Evolutionary conservation across 805 yeast genomes (phyloP).

Genomic region (Ogataea haglerorum): DNA sequence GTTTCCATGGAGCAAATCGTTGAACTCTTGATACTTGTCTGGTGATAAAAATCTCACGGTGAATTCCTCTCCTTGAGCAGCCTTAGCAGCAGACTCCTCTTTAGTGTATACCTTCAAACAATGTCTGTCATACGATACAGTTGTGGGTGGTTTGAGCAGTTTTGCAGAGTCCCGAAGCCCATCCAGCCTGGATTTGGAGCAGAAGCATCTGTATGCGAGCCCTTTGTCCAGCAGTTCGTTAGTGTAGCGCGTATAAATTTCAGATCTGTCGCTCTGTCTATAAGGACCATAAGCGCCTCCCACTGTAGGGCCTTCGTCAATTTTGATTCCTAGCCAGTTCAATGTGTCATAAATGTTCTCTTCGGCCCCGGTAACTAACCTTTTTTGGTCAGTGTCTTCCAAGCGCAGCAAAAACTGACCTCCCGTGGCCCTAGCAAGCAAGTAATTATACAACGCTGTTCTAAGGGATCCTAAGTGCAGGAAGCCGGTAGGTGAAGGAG

Average conservation of each 20-base stretch:
- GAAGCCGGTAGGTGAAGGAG: conserved; percentile 97
- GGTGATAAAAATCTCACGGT: conserved; percentile 82
- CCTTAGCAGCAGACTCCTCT: conserved; percentile 39
- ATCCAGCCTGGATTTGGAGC: conserved; percentile 74
- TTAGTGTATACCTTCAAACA: conserved; percentile 48
- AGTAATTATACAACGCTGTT: conserved; percentile 87
- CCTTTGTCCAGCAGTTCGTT: conserved; percentile 57
- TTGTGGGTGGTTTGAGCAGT: conserved; percentile 78
- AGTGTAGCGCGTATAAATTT: conserved; percentile 61
- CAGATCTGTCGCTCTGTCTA: conserved; percentile 76
- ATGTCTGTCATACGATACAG: conserved; percentile 86
- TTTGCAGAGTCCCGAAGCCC: conserved; percentile 69
- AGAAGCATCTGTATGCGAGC: conserved; percentile 81
- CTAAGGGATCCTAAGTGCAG: conserved; percentile 92
- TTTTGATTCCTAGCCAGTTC: conserved; percentile 67
- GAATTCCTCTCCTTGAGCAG: conserved; percentile 36
- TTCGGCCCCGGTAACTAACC: conserved; percentile 82
- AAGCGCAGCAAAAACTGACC: conserved; percentile 80
- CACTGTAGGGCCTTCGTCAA: conserved; percentile 83
- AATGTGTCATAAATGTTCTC: conserved; percentile 70
- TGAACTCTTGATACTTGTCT: conserved; percentile 57
- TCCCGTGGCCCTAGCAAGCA: conserved; percentile 71
- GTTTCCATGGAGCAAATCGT: conserved; percentile 75
- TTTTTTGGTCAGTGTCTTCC: conserved; percentile 88
- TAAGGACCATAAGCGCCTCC: conserved; percentile 83